Conservation (phyloP, 2,329 filamentous ascomycete genomes). For the Colletotrichum orbiculare region DNA sequence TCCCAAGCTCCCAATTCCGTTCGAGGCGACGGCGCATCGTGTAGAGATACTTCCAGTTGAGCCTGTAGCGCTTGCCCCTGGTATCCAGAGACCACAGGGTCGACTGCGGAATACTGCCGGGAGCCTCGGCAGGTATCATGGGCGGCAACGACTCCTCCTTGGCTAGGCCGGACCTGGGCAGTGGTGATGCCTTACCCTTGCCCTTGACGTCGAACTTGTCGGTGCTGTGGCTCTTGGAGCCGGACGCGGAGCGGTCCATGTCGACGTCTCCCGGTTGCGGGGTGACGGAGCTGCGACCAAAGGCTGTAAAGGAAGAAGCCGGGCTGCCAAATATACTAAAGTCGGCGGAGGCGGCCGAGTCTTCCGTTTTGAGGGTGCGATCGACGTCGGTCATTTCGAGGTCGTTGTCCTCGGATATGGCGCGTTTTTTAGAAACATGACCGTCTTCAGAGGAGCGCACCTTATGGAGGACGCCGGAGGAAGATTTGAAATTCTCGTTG, state of each 20-base stretch:
- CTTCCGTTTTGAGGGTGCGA: constrained; percentile 40
- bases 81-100: constrained; percentile 64
- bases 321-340: constrained; percentile 45
- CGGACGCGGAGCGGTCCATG: constrained; percentile 48
- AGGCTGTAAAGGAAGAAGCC: constrained; percentile 21
- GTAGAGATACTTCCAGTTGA: constrained; percentile 96
- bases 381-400: constrained; percentile 55
- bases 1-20: constrained; percentile 89
- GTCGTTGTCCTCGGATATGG: constrained; percentile 62
- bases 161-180: constrained; percentile 31
- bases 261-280: constrained; percentile 43
- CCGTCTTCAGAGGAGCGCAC: constrained; percentile 58
- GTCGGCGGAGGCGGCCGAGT: constrained; percentile 33
- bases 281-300: constrained; percentile 15
- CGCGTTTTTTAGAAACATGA: constrained; percentile 66
- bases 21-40: constrained; percentile 87
- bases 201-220: constrained; percentile 49
- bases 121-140: constrained; percentile 43
- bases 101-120: constrained; percentile 52
- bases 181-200: constrained; percentile 37
- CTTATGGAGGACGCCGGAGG: constrained; percentile 54
- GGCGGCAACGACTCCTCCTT: constrained; percentile 46
- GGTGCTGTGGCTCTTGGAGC: constrained; percentile 42
- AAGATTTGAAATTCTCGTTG: constrained; percentile 55
- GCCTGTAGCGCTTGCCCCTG: constrained; percentile 62